Evolutionary conservation across 176 grass and related monocot genomes (phyloP).

Genomic region (Elaeis guineensis): DNA sequence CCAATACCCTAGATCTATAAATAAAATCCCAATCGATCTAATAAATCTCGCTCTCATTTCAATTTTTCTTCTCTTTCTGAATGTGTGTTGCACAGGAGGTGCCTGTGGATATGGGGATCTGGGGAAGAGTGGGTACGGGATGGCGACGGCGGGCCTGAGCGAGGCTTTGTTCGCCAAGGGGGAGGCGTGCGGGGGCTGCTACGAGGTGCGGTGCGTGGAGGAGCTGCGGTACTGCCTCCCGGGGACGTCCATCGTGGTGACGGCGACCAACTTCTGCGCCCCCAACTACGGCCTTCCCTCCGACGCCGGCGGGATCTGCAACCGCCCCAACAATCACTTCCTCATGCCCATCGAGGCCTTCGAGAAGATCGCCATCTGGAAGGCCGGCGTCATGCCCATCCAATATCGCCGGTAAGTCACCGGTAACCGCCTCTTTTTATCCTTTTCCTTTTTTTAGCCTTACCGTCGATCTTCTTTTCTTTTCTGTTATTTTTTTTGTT

Average conservation of each 20-base stretch:
- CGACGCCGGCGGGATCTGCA: slow-evolving; percentile 86
- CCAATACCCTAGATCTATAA: no score
- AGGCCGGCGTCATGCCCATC: slow-evolving; percentile 96
- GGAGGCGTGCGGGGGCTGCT: slow-evolving; percentile 85
- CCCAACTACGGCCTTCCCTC: slow-evolving; percentile 74
- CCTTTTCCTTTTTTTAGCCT: no score
- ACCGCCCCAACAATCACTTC: slow-evolving; percentile 88
- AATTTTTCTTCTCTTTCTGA: neutral
- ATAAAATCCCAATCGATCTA: no score
- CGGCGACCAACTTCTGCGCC: slow-evolving; percentile 92
- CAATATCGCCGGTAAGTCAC: slow-evolving; percentile 74
- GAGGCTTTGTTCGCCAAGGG: slow-evolving; percentile 77
- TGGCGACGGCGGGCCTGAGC: slow-evolving; percentile 90
- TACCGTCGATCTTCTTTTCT: no score
- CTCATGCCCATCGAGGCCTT: slow-evolving; percentile 95
- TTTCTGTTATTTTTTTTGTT: no score
- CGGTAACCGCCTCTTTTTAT: neutral
- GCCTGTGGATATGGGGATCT: slow-evolving; percentile 96
- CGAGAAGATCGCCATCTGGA: slow-evolving; percentile 99
- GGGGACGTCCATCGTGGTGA: slow-evolving; percentile 88
- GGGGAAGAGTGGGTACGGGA: slow-evolving; percentile 84
- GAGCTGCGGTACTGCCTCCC: slow-evolving; percentile 87
- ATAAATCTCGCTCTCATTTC: neutral
- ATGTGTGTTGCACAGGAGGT: slow-evolving; percentile 42
- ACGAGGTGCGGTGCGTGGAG: slow-evolving; percentile 88